Evolutionary conservation across 305 asterid genomes (phyloP).

Genomic region (Rubia tinctorum): DNA sequence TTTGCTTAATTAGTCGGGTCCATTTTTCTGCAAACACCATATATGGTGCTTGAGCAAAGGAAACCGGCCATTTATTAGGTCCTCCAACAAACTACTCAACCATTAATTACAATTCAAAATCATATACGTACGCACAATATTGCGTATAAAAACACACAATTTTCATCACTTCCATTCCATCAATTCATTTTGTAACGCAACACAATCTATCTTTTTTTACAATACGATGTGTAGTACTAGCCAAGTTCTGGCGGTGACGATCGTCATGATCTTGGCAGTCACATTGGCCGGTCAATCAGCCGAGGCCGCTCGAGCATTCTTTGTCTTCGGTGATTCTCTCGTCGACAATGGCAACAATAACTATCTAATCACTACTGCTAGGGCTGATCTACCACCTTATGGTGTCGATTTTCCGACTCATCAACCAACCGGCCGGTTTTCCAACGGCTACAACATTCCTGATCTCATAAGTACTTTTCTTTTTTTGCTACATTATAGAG

Average conservation of each 20-base stretch:
- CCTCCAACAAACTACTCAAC: conserved; percentile 22
- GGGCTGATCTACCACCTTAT: conserved; percentile 85
- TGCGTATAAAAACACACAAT: not conserved
- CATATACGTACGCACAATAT: not conserved
- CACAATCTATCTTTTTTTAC: not conserved
- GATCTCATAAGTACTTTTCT: conserved; percentile 55
- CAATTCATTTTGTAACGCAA: not conserved
- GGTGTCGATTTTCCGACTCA: conserved; percentile 76
- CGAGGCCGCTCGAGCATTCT: conserved; percentile 57
- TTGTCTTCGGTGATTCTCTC: conserved; percentile 75
- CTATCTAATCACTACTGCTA: conserved; percentile 59
- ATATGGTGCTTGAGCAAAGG: conserved; percentile 21
- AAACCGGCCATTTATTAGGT: conserved; percentile 38
- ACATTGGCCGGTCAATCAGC: conserved; percentile 5
- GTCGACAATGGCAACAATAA: conserved; percentile 83
- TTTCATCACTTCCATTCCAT: not conserved
- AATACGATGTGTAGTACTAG: conserved; percentile 12
- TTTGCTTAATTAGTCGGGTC: conserved; percentile 1
- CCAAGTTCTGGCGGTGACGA: conserved; percentile 2
- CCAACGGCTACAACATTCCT: conserved; percentile 72
- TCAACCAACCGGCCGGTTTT: conserved; percentile 73
- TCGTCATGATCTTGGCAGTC: conserved; percentile 1
- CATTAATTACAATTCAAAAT: not conserved
- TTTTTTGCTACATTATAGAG: not conserved
- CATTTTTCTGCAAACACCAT: conserved; percentile 17